A percentile compares a stretch with the other conserved stretches of the same genome.
These are phyloP conservation scores for Pouteria glomerata DNA, from an alignment of 148 eudicot species.

Conservation along the genomic window DNA sequence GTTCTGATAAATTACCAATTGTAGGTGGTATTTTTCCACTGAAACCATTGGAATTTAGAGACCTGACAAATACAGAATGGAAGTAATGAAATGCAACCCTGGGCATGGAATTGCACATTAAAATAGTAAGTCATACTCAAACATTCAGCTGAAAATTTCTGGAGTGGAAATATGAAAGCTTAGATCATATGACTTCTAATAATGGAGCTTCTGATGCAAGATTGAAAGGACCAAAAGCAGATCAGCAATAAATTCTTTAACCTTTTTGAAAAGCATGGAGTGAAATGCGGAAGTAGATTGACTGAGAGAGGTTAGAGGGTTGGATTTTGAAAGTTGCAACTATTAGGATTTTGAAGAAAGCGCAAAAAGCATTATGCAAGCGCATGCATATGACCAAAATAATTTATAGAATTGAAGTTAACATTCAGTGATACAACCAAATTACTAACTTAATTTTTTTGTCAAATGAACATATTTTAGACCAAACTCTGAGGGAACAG, in stretches of 20 bases:
- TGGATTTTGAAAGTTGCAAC: not conserved
- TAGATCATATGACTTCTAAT: not conserved
- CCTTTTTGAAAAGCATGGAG: not conserved
- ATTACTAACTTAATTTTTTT: too few species aligned
- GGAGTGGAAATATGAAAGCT: not conserved
- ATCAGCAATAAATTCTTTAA: not conserved
- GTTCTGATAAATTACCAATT: conserved; percentile 49
- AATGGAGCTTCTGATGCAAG: not conserved
- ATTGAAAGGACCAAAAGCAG: not conserved
- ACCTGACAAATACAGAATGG: conserved; percentile 16
- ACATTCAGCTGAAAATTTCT: not conserved
- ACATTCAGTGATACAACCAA: too few species aligned
- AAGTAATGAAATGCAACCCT: not conserved
- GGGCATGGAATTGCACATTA: not conserved
- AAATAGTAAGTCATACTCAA: not conserved
- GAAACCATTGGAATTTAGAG: conserved; percentile 34
- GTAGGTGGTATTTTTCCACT: conserved; percentile 48
- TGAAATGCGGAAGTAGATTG: not conserved
- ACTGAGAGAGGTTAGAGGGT: not conserved
- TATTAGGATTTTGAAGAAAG: not conserved
- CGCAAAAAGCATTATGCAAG: not conserved
- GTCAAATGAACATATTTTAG: too few species aligned
- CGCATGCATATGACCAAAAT: not conserved
- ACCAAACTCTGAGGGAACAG: too few species aligned
- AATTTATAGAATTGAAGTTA: not conserved